These are phyloP conservation scores for Aspergillus luchuensis DNA, from an alignment of 2,329 filamentous ascomycete genomes.

Conservation along the genomic window DNA sequence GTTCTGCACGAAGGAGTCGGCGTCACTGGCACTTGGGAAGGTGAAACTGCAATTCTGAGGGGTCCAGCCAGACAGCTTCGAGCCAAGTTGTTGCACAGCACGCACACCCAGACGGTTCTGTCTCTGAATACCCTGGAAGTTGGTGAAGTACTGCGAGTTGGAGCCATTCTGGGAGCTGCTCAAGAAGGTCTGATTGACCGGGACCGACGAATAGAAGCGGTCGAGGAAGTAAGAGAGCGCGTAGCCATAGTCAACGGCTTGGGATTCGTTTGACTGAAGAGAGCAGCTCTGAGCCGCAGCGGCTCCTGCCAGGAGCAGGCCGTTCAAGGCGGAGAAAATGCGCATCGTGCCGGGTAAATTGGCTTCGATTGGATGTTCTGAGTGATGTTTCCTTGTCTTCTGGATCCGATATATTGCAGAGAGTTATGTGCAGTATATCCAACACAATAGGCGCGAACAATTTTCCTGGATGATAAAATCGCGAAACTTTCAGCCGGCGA, in stretches of 20 bases:
- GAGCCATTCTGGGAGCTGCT: conserved; percentile 22
- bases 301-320: conserved; percentile 25
- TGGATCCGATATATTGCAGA: not conserved
- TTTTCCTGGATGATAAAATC: not conserved
- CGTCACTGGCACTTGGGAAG: conserved; percentile 20
- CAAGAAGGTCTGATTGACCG: conserved; percentile 29
- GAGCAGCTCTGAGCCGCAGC: conserved; percentile 25
- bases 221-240: conserved; percentile 28
- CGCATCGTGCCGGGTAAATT: conserved; percentile 20
- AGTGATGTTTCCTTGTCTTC: not conserved
- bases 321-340: conserved; percentile 20
- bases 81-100: conserved; percentile 27
- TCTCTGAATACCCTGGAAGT: conserved; percentile 28
- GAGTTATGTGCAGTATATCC: not conserved
- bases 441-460: not conserved
- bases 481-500: not conserved
- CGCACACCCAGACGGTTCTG: conserved; percentile 28
- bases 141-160: conserved; percentile 21
- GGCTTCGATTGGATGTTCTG: not conserved
- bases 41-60: conserved; percentile 27
- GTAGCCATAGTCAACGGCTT: conserved; percentile 28
- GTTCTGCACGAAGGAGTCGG: conserved; percentile 21
- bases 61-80: conserved; percentile 19
- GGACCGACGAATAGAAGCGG: conserved; percentile 25
- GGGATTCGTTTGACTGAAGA: conserved; percentile 22